A percentile compares a stretch with the other conserved stretches of the same genome.
Conservation (phyloP, 768 basidiomycete genomes). For the Mycena sanguinolenta region DNA sequence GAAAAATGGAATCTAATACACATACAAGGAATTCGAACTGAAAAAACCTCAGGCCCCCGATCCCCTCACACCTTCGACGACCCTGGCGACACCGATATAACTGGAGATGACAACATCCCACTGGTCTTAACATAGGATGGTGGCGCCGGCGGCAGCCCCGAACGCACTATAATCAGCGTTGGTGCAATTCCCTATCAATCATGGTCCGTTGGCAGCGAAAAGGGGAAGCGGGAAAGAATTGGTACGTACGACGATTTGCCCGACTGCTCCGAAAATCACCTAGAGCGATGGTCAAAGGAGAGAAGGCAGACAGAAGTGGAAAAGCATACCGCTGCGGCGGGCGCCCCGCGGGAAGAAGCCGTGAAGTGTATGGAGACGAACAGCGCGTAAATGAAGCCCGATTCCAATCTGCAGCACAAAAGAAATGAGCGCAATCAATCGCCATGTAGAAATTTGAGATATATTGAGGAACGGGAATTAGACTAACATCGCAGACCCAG, state of each 20-base stretch:
- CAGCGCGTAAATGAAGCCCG: slow-evolving; percentile 19
- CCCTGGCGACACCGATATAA: too few species aligned
- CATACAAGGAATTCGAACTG: too few species aligned
- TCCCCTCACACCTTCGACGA: too few species aligned
- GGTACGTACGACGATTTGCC: slow-evolving; percentile 31
- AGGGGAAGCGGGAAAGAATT: background rate
- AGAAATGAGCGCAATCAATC: background rate
- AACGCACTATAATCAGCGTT: slow-evolving; percentile 22
- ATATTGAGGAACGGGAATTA: background rate
- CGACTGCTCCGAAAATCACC: slow-evolving; percentile 21
- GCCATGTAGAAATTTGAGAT: too few species aligned
- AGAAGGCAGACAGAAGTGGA: background rate
- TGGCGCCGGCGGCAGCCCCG: background rate
- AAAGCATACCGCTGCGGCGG: background rate
- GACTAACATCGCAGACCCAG: slow-evolving; percentile 19
- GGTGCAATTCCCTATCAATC: slow-evolving; percentile 22
- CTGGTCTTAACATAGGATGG: background rate
- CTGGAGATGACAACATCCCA: too few species aligned
- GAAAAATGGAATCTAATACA: too few species aligned
- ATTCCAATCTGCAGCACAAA: slow-evolving; percentile 11
- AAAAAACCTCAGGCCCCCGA: too few species aligned
- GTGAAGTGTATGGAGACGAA: slow-evolving; percentile 27
- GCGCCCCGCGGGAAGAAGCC: background rate
- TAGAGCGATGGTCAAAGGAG: background rate
- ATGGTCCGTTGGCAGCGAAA: background rate